These are phyloP conservation scores for Saccharomycopsis sp. DNA, from an alignment of 805 yeast genomes.

Conservation along the genomic window DNA sequence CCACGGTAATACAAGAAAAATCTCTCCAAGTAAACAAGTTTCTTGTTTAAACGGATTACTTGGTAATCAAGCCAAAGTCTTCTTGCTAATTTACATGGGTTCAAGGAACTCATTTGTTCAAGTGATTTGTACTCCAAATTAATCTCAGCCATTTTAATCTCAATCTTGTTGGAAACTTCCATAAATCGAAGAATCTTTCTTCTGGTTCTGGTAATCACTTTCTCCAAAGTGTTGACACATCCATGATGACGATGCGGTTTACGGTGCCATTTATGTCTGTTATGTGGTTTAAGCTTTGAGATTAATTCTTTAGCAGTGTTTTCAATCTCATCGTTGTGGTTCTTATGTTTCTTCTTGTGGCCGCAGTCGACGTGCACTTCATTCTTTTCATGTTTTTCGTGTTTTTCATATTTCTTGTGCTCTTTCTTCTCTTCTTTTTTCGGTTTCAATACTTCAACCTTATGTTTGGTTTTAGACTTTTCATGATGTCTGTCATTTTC, in stretches of 20 bases:
- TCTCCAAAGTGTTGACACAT: neutral
- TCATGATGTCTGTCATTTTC: neutral
- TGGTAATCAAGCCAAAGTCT: neutral
- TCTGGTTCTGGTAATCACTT: neutral
- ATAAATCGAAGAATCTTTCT: neutral
- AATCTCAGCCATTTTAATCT: neutral
- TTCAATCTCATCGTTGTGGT: neutral
- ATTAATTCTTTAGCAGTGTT: neutral
- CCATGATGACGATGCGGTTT: neutral
- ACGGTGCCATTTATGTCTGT: neutral
- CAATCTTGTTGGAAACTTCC: neutral
- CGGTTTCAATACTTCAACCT: neutral
- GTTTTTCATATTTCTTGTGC: neutral
- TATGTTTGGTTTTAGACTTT: neutral
- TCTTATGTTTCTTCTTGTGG: neutral
- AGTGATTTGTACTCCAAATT: neutral
- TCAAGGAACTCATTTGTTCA: constrained; percentile 4
- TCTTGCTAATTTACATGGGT: constrained; percentile 3
- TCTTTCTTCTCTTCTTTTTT: neutral
- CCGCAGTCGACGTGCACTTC: neutral
- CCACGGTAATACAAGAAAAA: constrained; percentile 39
- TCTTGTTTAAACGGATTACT: constrained; percentile 27
- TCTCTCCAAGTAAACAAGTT: constrained; percentile 38
- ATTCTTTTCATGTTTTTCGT: neutral
- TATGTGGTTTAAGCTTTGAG: neutral